These are phyloP conservation scores for Metschnikowia sp. DNA, from an alignment of 805 yeast species.

Conservation along the genomic window DNA sequence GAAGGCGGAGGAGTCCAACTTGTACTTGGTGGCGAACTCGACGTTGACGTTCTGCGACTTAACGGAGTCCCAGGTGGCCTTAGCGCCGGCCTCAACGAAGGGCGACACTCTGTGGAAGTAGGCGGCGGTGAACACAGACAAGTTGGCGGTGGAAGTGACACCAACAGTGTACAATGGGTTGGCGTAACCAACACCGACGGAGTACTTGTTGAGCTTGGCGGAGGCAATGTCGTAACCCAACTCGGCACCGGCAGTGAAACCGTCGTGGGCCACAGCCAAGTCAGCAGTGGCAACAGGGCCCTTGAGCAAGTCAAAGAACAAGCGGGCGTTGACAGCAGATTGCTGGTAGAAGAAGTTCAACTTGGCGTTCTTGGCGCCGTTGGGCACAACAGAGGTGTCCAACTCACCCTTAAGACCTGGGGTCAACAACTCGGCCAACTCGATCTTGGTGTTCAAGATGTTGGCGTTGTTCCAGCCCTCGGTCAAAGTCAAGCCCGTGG, in stretches of 20 bases:
- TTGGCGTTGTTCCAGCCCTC: conserved; percentile 98
- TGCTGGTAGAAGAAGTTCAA: conserved; percentile 88
- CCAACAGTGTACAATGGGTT: conserved; percentile 85
- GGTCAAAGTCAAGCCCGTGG: conserved; percentile 86
- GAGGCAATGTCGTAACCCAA: conserved; percentile 92
- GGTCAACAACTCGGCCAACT: conserved; percentile 84
- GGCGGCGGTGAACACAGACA: conserved; percentile 88
- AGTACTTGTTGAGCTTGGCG: conserved; percentile 90
- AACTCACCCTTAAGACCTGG: conserved; percentile 94
- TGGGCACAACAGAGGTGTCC: conserved; percentile 82
- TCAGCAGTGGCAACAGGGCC: conserved; percentile 96
- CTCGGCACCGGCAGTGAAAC: conserved; percentile 96
- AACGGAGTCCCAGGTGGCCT: conserved; percentile 92
- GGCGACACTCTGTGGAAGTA: conserved; percentile 95
- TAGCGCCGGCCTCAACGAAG: conserved; percentile 94
- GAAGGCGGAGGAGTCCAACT: conserved; percentile 80
- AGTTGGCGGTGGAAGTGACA: conserved; percentile 78
- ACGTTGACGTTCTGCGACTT: conserved; percentile 79
- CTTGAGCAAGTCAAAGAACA: conserved; percentile 90
- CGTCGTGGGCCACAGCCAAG: conserved; percentile 91
- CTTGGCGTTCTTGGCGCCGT: conserved; percentile 80
- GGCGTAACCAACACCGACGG: conserved; percentile 90
- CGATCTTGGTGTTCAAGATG: conserved; percentile 87
- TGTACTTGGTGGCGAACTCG: conserved; percentile 95
- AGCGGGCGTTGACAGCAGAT: conserved; percentile 90